Conservation (phyloP, 805 yeast genomes). For the Kodamaea sagamina region DNA sequence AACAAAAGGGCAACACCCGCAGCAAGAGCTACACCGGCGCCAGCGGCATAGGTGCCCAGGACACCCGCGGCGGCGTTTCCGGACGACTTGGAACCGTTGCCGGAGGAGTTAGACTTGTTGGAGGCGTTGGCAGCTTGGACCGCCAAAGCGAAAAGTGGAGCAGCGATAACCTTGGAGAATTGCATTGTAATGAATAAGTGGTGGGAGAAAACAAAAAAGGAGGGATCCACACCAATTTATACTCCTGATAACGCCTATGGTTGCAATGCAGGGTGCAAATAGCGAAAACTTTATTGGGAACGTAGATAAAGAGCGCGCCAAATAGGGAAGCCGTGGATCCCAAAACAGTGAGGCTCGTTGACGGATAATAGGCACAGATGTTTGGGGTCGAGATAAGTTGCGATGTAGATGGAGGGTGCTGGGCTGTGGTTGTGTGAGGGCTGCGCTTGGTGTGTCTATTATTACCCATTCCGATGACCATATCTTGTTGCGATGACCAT, state of each 20-base stretch:
- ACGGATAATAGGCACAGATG: too few species aligned
- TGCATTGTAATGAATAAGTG: slow-evolving; percentile 19
- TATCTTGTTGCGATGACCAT: too few species aligned
- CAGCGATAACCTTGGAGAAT: slow-evolving; percentile 21
- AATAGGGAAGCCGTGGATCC: too few species aligned
- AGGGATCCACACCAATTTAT: background rate
- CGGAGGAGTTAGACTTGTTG: slow-evolving; percentile 13
- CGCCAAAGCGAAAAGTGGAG: slow-evolving; percentile 22
- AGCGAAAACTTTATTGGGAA: too few species aligned
- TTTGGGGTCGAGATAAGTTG: too few species aligned
- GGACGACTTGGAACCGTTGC: slow-evolving; percentile 12
- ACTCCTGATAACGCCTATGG: background rate
- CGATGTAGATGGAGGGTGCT: too few species aligned
- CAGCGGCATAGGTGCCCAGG: slow-evolving; percentile 13
- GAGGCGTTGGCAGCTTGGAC: slow-evolving; percentile 26
- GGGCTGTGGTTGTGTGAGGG: too few species aligned
- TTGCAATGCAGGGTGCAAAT: too few species aligned
- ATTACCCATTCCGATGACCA: too few species aligned
- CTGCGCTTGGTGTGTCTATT: too few species aligned
- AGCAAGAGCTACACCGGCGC: slow-evolving; percentile 16
- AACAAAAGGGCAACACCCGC: slow-evolving; percentile 16
- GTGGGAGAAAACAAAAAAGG: background rate
- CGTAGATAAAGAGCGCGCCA: too few species aligned
- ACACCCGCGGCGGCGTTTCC: slow-evolving; percentile 20
- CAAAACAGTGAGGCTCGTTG: too few species aligned